Percentiles rank a stretch among this genome's conserved stretches.
phyloP scores from a whole-genome alignment of 2,329 filamentous ascomycete genomes.

The Samsoniella hepiali region DNA sequence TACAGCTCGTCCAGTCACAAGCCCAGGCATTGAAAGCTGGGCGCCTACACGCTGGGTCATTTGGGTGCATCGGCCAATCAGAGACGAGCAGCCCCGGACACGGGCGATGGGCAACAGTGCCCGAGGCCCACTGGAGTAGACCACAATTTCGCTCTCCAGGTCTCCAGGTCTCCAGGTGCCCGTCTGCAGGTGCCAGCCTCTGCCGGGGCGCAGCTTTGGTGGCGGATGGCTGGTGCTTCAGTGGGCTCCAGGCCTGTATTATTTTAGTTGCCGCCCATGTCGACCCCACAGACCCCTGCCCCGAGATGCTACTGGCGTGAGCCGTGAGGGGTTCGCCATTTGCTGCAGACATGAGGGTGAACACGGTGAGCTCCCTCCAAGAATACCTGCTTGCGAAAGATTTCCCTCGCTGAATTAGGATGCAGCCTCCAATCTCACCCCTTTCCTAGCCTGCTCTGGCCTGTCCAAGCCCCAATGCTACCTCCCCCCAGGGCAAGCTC shows the following conservation, averaged over 20 bases:
- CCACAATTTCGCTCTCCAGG: not conserved
- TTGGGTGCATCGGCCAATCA: conserved; percentile 7
- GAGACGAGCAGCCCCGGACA: not conserved
- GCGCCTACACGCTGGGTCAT: conserved; percentile 17
- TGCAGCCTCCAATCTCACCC: not conserved
- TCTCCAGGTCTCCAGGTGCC: not conserved
- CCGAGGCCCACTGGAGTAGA: not conserved
- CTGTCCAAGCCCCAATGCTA: conserved; percentile 12
- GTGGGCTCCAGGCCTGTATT: not conserved
- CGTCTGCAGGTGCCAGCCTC: no score
- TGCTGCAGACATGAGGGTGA: not conserved
- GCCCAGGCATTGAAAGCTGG: conserved; percentile 3
- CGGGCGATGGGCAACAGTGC: not conserved
- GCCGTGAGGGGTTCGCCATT: conserved; percentile 7
- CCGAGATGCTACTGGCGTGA: conserved; percentile 8
- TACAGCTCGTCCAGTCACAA: conserved; percentile 18
- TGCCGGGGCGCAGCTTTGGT: not conserved
- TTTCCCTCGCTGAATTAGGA: not conserved
- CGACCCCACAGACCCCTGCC: conserved; percentile 10
- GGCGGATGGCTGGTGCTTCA: not conserved
- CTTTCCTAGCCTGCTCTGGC: not conserved
- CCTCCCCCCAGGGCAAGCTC: conserved; percentile 1
- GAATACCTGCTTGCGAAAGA: not conserved
- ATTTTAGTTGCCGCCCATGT: conserved; percentile 10
- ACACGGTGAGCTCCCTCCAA: not conserved